Conservation (phyloP, 805 yeast species). For the Clavispora carvajalis region DNA sequence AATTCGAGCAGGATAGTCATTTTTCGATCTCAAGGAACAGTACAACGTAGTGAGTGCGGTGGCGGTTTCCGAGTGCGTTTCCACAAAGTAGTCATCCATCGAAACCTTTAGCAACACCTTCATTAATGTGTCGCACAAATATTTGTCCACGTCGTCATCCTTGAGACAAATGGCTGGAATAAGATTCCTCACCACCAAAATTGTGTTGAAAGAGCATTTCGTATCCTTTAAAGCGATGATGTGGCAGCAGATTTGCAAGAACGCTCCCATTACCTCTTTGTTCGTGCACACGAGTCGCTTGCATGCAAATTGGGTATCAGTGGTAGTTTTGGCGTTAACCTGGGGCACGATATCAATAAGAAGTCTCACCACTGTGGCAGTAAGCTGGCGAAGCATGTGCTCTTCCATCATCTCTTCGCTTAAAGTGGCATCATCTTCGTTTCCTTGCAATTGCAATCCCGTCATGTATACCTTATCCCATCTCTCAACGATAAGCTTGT, state of each 20-base stretch:
- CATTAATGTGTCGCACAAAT: constrained; percentile 58
- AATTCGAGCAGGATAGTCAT: constrained; percentile 61
- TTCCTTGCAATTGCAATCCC: constrained; percentile 52
- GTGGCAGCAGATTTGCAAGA: constrained; percentile 68
- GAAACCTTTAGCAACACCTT: constrained; percentile 65
- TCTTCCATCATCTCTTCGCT: constrained; percentile 99
- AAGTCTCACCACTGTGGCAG: constrained; percentile 85
- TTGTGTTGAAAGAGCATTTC: constrained; percentile 87
- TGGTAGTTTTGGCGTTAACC: constrained; percentile 46
- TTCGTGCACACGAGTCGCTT: constrained; percentile 62
- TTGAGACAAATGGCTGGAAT: constrained; percentile 62
- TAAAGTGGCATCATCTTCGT: constrained; percentile 71
- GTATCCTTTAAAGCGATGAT: constrained; percentile 81
- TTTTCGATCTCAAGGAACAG: constrained; percentile 63
- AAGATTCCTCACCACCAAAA: constrained; percentile 70
- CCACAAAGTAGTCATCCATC: constrained; percentile 71
- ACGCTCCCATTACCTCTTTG: constrained; percentile 67
- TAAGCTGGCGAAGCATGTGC: constrained; percentile 84
- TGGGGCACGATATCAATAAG: constrained; percentile 87
- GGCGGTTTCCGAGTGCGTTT: constrained; percentile 90
- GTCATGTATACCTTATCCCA: constrained; percentile 69
- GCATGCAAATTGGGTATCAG: constrained; percentile 59
- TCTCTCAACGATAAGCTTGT: constrained; percentile 61
- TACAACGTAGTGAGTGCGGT: constrained; percentile 78
- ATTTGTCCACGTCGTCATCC: constrained; percentile 71